Evolutionary conservation across 106 monocot species (phyloP), one percentile per base, ranked within the genome.

Genomic region (Dioscorea zingiberensis): DNA sequence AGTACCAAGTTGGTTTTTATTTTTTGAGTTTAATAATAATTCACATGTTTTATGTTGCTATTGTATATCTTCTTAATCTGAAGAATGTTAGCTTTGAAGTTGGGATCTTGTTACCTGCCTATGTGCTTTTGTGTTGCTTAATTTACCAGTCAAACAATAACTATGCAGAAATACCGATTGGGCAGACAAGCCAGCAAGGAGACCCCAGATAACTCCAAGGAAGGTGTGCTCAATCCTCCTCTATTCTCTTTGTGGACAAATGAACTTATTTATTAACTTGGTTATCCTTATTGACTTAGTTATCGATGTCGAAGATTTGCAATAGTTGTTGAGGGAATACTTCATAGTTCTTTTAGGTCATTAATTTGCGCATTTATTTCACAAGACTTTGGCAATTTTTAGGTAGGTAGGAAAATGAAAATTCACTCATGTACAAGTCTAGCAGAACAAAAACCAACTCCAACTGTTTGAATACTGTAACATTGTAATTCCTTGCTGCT

Each of bases 111-210:
- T n/a, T n/a, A n/a, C n/a, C n/a, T n/a, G n/a, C n/a, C n/a, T n/a
- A n/a, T n/a, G n/a, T n/a, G 38, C 10, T 38, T 38, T 38, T 38
- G 38, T 38, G 10, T 38, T 38, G 38, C 38, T 38, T 38, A 38
- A 38, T 38, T 38, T 38, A 38, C 4, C 9, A 38, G 6, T 38
- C 38, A 38, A 38, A 38, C 10, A 38, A 38, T 38, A 38, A 38
- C 38, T 27, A 66, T 76, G 54, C 78, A 86, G 86, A 86, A 86
- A 73, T 86, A 79, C 53, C 82, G 86, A 79, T 55, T 79, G 45
- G 86, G 82, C 47, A 78, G 71, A 69, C 72, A 75, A 66, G 72
- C 84, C 72, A 48, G 67, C 74, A 81, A 81, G 45, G 85, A 81
- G 56, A 18, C 56, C 29, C 54, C 38, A 38, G 72, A 75, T 55